Evolutionary conservation across 805 yeast genomes (phyloP), one percentile per base, ranked within the genome.

Genomic region (Blastobotrys americana): DNA sequence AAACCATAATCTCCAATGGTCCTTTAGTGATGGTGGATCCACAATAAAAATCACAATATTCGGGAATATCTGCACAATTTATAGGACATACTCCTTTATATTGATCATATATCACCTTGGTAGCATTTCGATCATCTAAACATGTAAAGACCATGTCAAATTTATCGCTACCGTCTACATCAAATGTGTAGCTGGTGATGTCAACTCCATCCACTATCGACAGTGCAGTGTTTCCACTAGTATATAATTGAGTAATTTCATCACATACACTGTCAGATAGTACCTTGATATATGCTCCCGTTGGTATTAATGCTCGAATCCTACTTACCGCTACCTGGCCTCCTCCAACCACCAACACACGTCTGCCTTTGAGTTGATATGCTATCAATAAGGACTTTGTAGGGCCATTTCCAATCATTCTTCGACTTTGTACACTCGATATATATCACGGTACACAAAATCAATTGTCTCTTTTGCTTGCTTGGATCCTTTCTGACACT

Each of bases 41-140:
- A 61, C 85, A 85, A 65, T 84, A 85, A 62, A 84, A 85, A 61
- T 85, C 95, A 66, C 95, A 85, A 48, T 77, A 66, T n/a, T 75
- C 73, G 2, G 95, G 94, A 49, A 82, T 82, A 60, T 85, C 95
- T 1, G 95, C 95, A 34, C 84, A 80, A 57, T 85, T 85, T 19
- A 83, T 86, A 20, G 60, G 86, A 52, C 46, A 68, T 66, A 48
- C 71, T 63, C 48, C 69, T 63, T 61, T 58, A 49, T 74, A 68
- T 39, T 66, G 64, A 49, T 74, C 71, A 58, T 80, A 84, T 17
- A 85, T 77, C 50, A 65, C 62, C 18, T 72, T 67, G 27, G 85
- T 77, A 41, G 74, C 64, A 9, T 66, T 69, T 44, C 83, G 83
- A 56, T 83, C 87, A 58, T 83, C 86, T 34, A 86, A 74, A 41